These are phyloP conservation scores for Gossypium davidsonii DNA, from an alignment of 441 rosid genomes.

Conservation along the genomic window DNA sequence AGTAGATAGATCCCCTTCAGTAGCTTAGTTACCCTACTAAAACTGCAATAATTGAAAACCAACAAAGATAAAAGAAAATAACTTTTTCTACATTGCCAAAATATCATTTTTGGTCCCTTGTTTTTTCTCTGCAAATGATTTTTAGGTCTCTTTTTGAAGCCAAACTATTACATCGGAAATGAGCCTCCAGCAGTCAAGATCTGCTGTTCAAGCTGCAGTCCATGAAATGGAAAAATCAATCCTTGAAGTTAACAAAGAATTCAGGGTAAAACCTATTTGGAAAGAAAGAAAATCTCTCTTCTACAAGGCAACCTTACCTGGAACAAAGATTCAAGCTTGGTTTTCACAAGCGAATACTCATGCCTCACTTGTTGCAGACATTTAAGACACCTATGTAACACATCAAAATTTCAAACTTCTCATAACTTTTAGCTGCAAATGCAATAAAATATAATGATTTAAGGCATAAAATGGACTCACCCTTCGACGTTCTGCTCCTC, in stretches of 20 bases:
- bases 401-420: not conserved
- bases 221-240: constrained; percentile 4
- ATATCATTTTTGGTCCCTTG: constrained; percentile 5
- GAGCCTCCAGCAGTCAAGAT: constrained; percentile 44
- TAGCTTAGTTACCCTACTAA: constrained; percentile 11
- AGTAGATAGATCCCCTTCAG: constrained; percentile 13
- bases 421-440: not conserved
- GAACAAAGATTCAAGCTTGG: constrained; percentile 54
- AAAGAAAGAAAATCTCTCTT: not conserved
- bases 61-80: constrained; percentile 9
- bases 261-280: not conserved
- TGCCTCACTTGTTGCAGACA: constrained; percentile 53
- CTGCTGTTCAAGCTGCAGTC: constrained; percentile 50
- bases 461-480: constrained; percentile 26
- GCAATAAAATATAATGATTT: not conserved
- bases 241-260: not conserved
- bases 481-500: constrained; percentile 50
- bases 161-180: constrained; percentile 20
- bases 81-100: constrained; percentile 16
- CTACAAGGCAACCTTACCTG: constrained; percentile 26
- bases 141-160: not conserved
- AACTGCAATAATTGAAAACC: constrained; percentile 7
- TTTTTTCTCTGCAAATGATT: not conserved
- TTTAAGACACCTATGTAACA: constrained; percentile 40
- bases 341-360: constrained; percentile 44